Evolutionary conservation across 1,284 basidiomycete species (phyloP), one percentile per base, ranked within the genome.

Genomic region (Neolentinus lepideus): DNA sequence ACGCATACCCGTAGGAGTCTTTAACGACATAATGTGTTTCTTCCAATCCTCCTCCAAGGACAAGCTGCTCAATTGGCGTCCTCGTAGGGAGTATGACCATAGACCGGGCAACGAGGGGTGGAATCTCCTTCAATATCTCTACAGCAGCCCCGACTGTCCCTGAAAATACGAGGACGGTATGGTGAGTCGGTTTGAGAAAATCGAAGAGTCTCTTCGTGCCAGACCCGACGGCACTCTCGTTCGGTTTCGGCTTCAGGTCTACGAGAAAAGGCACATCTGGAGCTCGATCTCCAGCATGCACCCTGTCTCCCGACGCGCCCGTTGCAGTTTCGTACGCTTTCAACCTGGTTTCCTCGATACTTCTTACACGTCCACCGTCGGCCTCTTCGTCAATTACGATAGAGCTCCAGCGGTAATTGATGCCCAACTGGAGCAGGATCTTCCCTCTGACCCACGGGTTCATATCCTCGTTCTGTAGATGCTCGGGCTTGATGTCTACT

Each of bases 1-100:
- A 62, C 1, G 66, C 66, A 19, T 52, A 36, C 21, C 51, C 51
- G 19, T n/a, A 36, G 16, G 11, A 52, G 19, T 52, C 51, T 12
- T 52, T 52, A 3, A 36, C 26, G 29, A 52, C 22, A 19, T 11
- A n/a, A 12, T 52, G 27, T 12, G 16, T 12, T 6, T 12, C 27
- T 9, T 36, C 27, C 26, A 3, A 22, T 26, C 9, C 10, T 3
- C 21, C 33, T n/a, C 12, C 4, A 52, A 3, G 27, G 14, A n/a
- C 21, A 21, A 50, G 47, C 38, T 21, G 6, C 38, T 43, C 38
- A 4, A 43, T 16, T 11, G 27, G 21, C 47, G 27, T 50, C 47
- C 8, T 14, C 6, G 24, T 50, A 12, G 47, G 47, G 11, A 50
- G 24, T 4, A 50, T 21, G 6, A 50, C 22, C 47, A 29, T 4